Evolutionary conservation across 148 eudicot genomes (phyloP), one percentile per base, ranked within the genome.

Genomic region (Vaccinium vitisidaea): DNA sequence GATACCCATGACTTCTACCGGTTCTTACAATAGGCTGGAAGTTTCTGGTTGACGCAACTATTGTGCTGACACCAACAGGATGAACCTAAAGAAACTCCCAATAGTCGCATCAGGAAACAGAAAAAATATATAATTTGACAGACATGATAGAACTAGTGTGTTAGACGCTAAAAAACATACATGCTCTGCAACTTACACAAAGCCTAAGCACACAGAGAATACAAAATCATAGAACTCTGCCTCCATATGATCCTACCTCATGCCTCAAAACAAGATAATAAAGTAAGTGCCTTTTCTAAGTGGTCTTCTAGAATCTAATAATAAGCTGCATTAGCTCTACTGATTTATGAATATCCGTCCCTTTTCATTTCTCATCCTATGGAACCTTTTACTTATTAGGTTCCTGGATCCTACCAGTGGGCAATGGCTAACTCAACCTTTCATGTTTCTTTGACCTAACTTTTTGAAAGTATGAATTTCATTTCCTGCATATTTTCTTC

Each of bases 61-160:
- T 21, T 78, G 73, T 83, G 85, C 82, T 75, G 77, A 83, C 77
- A 83, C 83, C 74, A 80, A 83, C 89, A 88, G 71, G 67, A 55
- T 82, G 82, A 36, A 89, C 87, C 98, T 95, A 79, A 54, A 56
- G 10, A 82, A 82, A 50, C 10, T 15, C 8, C 43, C 78, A 30
- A 19, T 25, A 25, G 18, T 52, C 65, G 52, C 23, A 5, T 65
- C 5, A 8, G n/a, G 19, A 58, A 75, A 46, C 52, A 13, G 12
- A 75, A 75, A 12, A 67, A 14, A 8, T 13, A 80, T 12, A 6
- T 27, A 21, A 81, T 55, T 0, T 32, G 27, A 16, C 63, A 3
- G 15, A 56, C 55, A 10, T 55, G 15, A 82, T 27, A 52, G 46
- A 8, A 77, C 79, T 21, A 21, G 19, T 14, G 36, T 55, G 12